A percentile compares a stretch with the other conserved stretches of the same genome.
Conservation (phyloP, 306 rosid genomes). For the Rubus parviflorus region DNA sequence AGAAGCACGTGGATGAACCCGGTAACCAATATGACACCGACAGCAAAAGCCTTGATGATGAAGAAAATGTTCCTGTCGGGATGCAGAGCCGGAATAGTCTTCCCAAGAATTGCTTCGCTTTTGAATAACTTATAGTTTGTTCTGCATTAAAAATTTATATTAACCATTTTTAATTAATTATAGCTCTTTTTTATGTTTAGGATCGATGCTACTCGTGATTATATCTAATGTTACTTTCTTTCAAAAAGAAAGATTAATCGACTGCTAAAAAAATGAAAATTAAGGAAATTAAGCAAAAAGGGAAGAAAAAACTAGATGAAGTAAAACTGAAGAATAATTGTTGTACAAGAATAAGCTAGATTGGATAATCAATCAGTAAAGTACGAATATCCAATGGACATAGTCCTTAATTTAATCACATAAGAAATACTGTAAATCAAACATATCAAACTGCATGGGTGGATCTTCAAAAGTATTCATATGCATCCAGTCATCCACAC, state of each 20-base stretch:
- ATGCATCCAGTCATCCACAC: no score
- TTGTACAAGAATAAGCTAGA: background rate
- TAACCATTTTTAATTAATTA: no score
- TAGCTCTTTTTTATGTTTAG: no score
- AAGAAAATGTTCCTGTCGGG: slow-evolving; percentile 63
- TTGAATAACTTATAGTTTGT: no score
- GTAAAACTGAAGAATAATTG: background rate
- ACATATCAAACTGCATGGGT: background rate
- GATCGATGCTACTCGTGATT: no score
- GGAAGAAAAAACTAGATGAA: background rate
- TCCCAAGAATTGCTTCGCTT: slow-evolving; percentile 64
- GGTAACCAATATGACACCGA: slow-evolving; percentile 70
- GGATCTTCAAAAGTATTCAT: no score
- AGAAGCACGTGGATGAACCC: slow-evolving; percentile 85
- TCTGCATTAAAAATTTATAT: no score
- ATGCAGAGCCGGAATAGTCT: slow-evolving; percentile 47
- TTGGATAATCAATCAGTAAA: background rate
- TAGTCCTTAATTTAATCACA: background rate
- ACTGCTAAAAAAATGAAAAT: no score
- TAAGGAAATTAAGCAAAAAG: no score
- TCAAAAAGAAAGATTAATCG: no score
- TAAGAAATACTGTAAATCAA: background rate
- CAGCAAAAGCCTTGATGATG: slow-evolving; percentile 66
- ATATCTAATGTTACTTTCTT: no score
- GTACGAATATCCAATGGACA: background rate